Base-by-base conservation (phyloP, 2,329 filamentous ascomycete genomes). In the Cadophora sp. region DNA sequence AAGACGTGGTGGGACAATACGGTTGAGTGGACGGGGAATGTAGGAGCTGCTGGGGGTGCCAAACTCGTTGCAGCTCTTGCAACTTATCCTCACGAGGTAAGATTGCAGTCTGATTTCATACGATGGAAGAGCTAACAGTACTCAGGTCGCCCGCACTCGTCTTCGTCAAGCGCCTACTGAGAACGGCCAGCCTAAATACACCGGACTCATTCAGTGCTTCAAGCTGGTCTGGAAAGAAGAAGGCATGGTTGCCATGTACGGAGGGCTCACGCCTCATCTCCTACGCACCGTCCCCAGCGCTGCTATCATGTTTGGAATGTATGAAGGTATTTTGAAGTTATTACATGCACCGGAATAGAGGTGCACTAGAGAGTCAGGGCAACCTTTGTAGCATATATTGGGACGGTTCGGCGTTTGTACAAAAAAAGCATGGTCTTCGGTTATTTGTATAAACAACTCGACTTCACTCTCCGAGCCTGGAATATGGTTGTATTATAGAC, bases 301-400 rank as follows among this genome's bases (percentile, higher is more conserved):
- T 8, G 94, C 92, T 72, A 97, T 98, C 78, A 97, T 97, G 92
- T 97, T 97, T 79, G 94, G 93, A 79, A 96, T 96, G 83, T 97
- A 80, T 64, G 78, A 80, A 66, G 74, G 76, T 20, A 76, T 80
- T 45, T 68, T 79, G 67, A 77, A 75, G 58, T 45, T 79, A 41
- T 68, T 79, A 24, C 73, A 74, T 55, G 74, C 75, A 39, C 72
- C 75, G 63, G 62, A 72, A 55, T 76, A 66, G 61, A 60, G 1
- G 18, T 41, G 50, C 64, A 24, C 36, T 53, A 50, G 63, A 53
- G 41, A 60, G 56, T 22, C 18, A 65, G 58, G 59, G 56, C 62
- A 66, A 65, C 56, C 45, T 66, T 20, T 70, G 69, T 70, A 70
- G 43, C 16, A 65, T 66, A 53, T 33, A 24, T 36, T 67, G 59